These are phyloP conservation scores for Aspergillus sp. DNA, from an alignment of 2,329 filamentous ascomycete genomes.

Conservation along the genomic window DNA sequence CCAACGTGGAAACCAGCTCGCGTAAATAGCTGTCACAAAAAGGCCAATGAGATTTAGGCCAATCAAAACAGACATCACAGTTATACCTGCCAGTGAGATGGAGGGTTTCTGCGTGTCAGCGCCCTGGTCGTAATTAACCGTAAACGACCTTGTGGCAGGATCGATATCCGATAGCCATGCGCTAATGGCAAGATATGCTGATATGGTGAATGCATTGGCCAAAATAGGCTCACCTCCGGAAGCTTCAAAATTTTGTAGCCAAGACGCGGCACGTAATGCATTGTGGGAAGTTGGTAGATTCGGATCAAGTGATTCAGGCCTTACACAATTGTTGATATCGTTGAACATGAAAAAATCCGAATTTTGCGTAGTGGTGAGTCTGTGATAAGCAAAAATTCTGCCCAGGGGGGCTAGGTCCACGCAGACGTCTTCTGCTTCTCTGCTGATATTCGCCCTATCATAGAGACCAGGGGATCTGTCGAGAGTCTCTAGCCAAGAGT, in stretches of 20 bases:
- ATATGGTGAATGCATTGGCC: conserved; percentile 10
- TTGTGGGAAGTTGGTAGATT: too few species aligned
- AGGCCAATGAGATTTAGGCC: conserved; percentile 12
- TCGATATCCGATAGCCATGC: conserved; percentile 1
- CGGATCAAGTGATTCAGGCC: too few species aligned
- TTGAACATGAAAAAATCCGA: too few species aligned
- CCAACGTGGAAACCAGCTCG: conserved; percentile 14
- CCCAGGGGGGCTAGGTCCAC: too few species aligned
- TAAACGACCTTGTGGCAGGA: background rate
- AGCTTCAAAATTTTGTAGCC: too few species aligned
- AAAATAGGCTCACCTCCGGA: too few species aligned
- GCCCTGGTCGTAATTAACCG: background rate
- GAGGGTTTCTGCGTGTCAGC: conserved; percentile 5
- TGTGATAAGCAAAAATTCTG: too few species aligned
- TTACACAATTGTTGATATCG: too few species aligned
- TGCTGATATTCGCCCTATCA: background rate
- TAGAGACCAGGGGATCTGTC: background rate
- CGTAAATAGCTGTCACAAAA: conserved; percentile 15
- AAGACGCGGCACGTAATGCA: too few species aligned
- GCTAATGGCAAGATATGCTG: conserved; percentile 15
- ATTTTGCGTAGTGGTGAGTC: too few species aligned
- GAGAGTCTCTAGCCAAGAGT: conserved; percentile 19
- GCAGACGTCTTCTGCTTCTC: too few species aligned
- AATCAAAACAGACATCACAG: conserved; percentile 11
- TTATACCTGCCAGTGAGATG: conserved; percentile 8